Evolutionary conservation across 2,329 filamentous ascomycete species (phyloP).

Genomic region (Piedraia hortae): DNA sequence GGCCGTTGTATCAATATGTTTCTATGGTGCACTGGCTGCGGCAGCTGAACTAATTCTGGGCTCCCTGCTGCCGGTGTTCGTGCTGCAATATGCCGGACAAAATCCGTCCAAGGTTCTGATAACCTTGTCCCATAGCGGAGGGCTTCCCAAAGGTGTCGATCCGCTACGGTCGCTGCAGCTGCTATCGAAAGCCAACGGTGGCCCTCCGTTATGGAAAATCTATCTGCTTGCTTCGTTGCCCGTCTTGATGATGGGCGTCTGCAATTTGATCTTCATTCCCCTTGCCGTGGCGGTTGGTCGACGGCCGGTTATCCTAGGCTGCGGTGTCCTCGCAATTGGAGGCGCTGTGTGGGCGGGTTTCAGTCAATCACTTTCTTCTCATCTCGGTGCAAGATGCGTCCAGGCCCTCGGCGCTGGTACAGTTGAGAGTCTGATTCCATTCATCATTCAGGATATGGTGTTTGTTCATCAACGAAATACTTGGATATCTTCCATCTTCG

Average conservation of each 20-base stretch:
- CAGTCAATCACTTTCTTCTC: slow-evolving; percentile 6
- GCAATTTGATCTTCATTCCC: slow-evolving; percentile 9
- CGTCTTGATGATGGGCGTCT: slow-evolving; percentile 9
- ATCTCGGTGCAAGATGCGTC: slow-evolving; percentile 8
- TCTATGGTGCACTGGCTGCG: slow-evolving; percentile 8
- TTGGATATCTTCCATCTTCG: slow-evolving; percentile 8
- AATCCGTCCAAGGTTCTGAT: slow-evolving; percentile 4
- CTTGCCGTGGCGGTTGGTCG: slow-evolving; percentile 9
- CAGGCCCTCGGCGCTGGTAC: slow-evolving; percentile 11
- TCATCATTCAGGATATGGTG: slow-evolving; percentile 10
- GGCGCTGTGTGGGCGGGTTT: slow-evolving; percentile 9
- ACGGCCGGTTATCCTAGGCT: slow-evolving; percentile 7
- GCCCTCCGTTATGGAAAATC: slow-evolving; percentile 9
- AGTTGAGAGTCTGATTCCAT: slow-evolving; percentile 10
- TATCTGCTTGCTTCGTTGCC: slow-evolving; percentile 9
- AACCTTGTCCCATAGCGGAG: slow-evolving; percentile 1
- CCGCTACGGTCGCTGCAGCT: slow-evolving; percentile 4
- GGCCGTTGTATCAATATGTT: slow-evolving; percentile 3
- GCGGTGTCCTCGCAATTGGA: slow-evolving; percentile 7
- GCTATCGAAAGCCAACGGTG: slow-evolving; percentile 5
- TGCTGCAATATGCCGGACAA: slow-evolving; percentile 8
- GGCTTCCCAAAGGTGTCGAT: slow-evolving; percentile 4
- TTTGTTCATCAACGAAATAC: slow-evolving; percentile 10
- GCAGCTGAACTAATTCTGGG: slow-evolving; percentile 10
- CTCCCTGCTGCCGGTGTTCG: slow-evolving; percentile 10